Percentiles rank a stretch among this genome's conserved stretches.
phyloP scores from a whole-genome alignment of 1,284 basidiomycete species.

The Tetrapyrgos nigripes region DNA sequence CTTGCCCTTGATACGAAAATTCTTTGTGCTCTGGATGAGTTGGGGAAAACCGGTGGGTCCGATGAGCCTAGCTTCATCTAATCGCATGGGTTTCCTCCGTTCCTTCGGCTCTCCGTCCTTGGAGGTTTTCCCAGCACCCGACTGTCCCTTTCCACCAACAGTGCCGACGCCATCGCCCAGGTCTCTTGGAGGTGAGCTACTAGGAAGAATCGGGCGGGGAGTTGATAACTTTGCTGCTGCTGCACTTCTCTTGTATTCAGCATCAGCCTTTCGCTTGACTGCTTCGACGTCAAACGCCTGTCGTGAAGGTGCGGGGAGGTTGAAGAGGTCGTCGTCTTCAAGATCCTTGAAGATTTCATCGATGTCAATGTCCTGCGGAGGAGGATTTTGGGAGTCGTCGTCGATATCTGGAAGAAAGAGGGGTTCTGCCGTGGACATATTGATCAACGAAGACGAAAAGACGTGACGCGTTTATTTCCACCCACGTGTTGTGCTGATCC shows the following conservation, averaged over 20 bases:
- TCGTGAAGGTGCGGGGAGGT: conserved; percentile 47
- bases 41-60: conserved; percentile 79
- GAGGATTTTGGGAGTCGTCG: conserved; percentile 40
- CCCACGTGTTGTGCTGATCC: conserved; percentile 5
- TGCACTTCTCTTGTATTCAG: conserved; percentile 36
- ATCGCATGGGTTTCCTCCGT: conserved; percentile 58
- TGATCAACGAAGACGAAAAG: conserved; percentile 16
- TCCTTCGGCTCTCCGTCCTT: conserved; percentile 47
- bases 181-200: conserved; percentile 53
- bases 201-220: conserved; percentile 51
- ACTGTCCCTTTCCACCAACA: conserved; percentile 9
- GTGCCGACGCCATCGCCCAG: conserved; percentile 26
- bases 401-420: conserved; percentile 64
- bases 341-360: conserved; percentile 70
- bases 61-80: conserved; percentile 79
- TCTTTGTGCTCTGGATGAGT: conserved; percentile 74
- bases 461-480: conserved; percentile 41
- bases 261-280: conserved; percentile 59
- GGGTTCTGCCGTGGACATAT: conserved; percentile 20
- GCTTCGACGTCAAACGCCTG: conserved; percentile 56
- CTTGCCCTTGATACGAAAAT: conserved; percentile 84
- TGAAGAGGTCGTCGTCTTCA: conserved; percentile 41
- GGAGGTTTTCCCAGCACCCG: conserved; percentile 28
- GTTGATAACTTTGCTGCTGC: conserved; percentile 38
- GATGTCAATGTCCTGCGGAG: conserved; percentile 48